phyloP scores from a whole-genome alignment of 148 eudicot genomes.

The Polygonum maritimum region DNA sequence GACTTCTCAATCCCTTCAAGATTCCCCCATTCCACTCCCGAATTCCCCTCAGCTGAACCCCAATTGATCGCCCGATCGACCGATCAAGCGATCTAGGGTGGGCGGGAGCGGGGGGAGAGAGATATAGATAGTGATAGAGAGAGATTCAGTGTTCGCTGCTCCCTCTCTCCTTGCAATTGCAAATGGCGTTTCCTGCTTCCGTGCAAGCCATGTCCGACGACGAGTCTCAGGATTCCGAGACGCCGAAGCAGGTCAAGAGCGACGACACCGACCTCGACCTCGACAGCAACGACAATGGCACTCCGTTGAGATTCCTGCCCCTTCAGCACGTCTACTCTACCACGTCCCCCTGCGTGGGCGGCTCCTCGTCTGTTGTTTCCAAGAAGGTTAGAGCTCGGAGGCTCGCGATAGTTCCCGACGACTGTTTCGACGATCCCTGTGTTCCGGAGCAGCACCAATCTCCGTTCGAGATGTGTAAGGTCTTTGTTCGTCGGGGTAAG shows the following conservation, averaged over 20 bases:
- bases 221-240: background rate
- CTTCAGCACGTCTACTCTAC: slow-evolving; percentile 60
- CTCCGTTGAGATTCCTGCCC: slow-evolving; percentile 49
- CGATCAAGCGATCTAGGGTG: background rate
- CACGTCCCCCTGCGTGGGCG: slow-evolving; percentile 39
- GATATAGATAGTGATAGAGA: background rate
- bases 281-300: slow-evolving; percentile 27
- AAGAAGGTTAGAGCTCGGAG: slow-evolving; percentile 53
- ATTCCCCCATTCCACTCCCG: background rate
- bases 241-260: slow-evolving; percentile 3
- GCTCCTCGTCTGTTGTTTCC: slow-evolving; percentile 36
- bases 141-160: background rate
- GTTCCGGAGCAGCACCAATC: background rate
- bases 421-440: background rate
- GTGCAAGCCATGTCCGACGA: slow-evolving; percentile 11
- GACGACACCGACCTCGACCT: slow-evolving; percentile 45
- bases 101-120: background rate
- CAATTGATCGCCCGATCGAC: background rate
- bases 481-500: slow-evolving; percentile 9
- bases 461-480: background rate
- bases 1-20: background rate
- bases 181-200: slow-evolving; percentile 36
- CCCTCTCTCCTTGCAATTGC: slow-evolving; percentile 23
- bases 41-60: background rate
- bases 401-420: slow-evolving; percentile 8